Conservation (phyloP, 257 asterid genomes). For the Schizonepeta tenuifolia region DNA sequence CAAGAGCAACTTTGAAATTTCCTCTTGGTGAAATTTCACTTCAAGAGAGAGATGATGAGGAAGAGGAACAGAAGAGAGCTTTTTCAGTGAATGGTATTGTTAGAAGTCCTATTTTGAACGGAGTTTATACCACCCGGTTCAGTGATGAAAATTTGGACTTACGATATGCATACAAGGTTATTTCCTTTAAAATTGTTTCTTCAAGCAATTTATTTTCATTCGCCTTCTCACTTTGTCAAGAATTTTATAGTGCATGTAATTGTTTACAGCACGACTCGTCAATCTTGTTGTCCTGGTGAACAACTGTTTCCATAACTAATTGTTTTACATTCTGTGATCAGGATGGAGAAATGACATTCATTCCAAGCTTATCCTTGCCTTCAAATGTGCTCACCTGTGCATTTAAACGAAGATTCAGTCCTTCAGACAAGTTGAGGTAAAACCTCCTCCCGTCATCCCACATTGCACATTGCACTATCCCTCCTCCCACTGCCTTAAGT, state of each 20-base stretch:
- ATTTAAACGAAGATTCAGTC: conserved; percentile 81
- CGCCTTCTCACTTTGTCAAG: background rate
- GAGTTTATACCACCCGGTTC: conserved; percentile 73
- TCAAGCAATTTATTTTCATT: background rate
- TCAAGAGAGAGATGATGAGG: conserved; percentile 58
- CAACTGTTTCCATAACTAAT: conserved; percentile 10
- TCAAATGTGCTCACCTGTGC: conserved; percentile 76
- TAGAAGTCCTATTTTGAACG: conserved; percentile 57
- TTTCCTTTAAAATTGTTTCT: conserved; percentile 23
- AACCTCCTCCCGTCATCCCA: background rate
- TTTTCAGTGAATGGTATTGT: conserved; percentile 67
- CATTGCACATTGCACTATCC: background rate
- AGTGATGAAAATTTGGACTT: conserved; percentile 68
- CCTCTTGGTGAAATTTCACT: conserved; percentile 86
- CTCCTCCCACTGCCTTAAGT: background rate
- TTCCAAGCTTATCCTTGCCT: conserved; percentile 83
- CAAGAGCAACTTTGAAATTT: conserved; percentile 80
- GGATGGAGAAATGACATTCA: conserved; percentile 88
- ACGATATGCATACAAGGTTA: conserved; percentile 82
- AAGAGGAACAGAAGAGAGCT: conserved; percentile 57
- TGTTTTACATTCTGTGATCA: conserved; percentile 34
- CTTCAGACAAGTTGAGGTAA: conserved; percentile 91
- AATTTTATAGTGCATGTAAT: too few relatives aligned
- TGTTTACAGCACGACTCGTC: too few relatives aligned
- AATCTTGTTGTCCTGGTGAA: conserved; percentile 9